Conservation (phyloP, 1,284 basidiomycete species). For the Vanrija sp. region DNA sequence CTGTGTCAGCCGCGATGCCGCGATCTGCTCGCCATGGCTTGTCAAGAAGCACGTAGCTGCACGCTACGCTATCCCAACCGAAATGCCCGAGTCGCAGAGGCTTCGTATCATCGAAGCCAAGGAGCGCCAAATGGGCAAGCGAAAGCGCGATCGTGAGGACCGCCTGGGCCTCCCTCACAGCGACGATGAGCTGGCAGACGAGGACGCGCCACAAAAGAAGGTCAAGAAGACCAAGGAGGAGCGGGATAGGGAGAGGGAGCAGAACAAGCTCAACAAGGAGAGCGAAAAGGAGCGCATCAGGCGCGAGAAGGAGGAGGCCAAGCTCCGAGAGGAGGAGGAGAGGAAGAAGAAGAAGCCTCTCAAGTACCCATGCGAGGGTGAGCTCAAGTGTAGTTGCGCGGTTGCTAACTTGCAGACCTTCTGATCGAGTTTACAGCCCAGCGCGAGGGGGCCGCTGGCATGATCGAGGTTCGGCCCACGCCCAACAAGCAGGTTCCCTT, state of each 20-base stretch:
- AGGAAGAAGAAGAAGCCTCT: constrained; percentile 79
- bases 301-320: constrained; percentile 54
- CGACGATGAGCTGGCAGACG: constrained; percentile 55
- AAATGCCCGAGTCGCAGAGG: constrained; percentile 80
- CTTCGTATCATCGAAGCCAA: constrained; percentile 72
- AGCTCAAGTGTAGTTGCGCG: constrained; percentile 20
- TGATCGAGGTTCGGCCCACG: constrained; percentile 58
- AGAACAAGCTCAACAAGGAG: constrained; percentile 52
- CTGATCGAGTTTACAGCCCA: constrained; percentile 75
- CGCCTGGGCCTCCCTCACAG: constrained; percentile 53
- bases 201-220: constrained; percentile 65
- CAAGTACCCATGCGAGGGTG: constrained; percentile 61
- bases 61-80: constrained; percentile 73
- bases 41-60: constrained; percentile 80
- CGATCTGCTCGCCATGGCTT: constrained; percentile 89
- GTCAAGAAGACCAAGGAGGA: constrained; percentile 62
- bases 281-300: constrained; percentile 5
- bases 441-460: constrained; percentile 48
- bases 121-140: constrained; percentile 81
- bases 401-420: constrained; percentile 58
- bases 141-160: constrained; percentile 59
- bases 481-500: constrained; percentile 67
- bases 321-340: constrained; percentile 56
- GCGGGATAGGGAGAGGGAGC: constrained; percentile 25
- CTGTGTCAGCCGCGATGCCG: constrained; percentile 82